Evolutionary conservation across 495 filamentous ascomycete genomes (phyloP), one percentile per base, ranked within the genome.

Genomic region (Letharia columbiana): DNA sequence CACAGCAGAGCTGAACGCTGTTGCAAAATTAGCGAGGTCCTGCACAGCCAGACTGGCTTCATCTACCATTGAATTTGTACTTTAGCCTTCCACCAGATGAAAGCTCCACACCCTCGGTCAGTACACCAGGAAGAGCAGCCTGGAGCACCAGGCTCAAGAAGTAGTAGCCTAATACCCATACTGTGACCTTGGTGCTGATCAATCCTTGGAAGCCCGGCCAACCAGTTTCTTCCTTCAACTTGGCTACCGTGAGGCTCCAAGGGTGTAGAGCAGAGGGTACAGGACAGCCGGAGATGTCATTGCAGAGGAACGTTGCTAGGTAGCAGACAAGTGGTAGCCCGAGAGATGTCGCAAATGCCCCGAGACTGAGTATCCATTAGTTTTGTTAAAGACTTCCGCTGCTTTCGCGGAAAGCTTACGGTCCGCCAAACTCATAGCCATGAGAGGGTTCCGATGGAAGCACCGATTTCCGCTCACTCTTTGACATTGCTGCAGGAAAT

Each of bases 271-370:
- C 79, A n/a, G 88, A 92, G 12, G 92, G 91, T 10, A 90, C 86
- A 17, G 94, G 95, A 70, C 95, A 98, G 62, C 95, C 94, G 39
- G 91, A 86, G 67, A 92, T 75, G 73, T 96, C 94, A 73, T 96
- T 98, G 82, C 94, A 97, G 69, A 90, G 77, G 73, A 97, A 96
- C 45, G 86, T 79, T 70, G 91, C 83, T 63, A 82, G 70, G 75
- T 93, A 96, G 70, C 89, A 81, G 57, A 90, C 76, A 23, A 89
- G 39, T 0, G 94, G 93, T 17, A 96, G 85, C 37, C 86, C 89
- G 69, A 94, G 83, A 42, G 86, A 86, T 65, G 96, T 87, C 54
- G 76, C 84, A 54, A 86, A 80, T 17, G 89, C 89, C 57, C 92
- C 92, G 62, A 86, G 77, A 28, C 94, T 97, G 71, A 7, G n/a